Evolutionary conservation across 2,329 filamentous ascomycete species (phyloP), one percentile per base, ranked within the genome.

Genomic region (Pseudopithomyces maydicus): DNA sequence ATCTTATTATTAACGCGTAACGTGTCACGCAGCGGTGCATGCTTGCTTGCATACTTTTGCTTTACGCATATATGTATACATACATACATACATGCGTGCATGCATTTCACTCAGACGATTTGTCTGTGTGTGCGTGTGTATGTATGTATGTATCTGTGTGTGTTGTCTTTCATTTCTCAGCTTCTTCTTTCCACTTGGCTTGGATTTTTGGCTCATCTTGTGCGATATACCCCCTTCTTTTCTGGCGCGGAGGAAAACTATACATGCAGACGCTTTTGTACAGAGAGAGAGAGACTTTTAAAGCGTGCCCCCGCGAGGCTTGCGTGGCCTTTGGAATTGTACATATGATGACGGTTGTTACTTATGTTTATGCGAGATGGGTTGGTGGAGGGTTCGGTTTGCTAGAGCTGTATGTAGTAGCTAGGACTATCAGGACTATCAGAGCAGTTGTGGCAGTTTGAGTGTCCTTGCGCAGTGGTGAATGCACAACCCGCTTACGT

Each of bases 1-100:
- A 90, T 55, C 80, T 88, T 46, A 86, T 83, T 58, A 88, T 90
- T 55, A 73, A 73, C 54, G 73, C 72, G 20, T 76, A 67, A 66
- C 23, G 49, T 45, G 44, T 36, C 15, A 44, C 44, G 36, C 52
- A 48, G 36, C 42, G 52, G 33, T 32, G 52, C 44, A 44, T 57
- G 17, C 19, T 11, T 22, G 48, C 4, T 56, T 57, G 20, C 8
- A 29, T 8, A 29, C 26, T 29, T 29, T 29, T 29, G 26, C 5
- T 8, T 29, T 29, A n/a, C n/a, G n/a, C n/a, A n/a, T n/a, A n/a
- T n/a, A n/a, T n/a, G n/a, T n/a, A n/a, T n/a, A n/a, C n/a, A n/a
- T n/a, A n/a, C n/a, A n/a, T n/a, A n/a, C n/a, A n/a, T n/a, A n/a
- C n/a, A n/a, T n/a, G n/a, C n/a, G n/a, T n/a, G n/a, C n/a, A n/a